Conservation (phyloP, 108 stramenopile genomes). For the Cyclotella atomus region DNA sequence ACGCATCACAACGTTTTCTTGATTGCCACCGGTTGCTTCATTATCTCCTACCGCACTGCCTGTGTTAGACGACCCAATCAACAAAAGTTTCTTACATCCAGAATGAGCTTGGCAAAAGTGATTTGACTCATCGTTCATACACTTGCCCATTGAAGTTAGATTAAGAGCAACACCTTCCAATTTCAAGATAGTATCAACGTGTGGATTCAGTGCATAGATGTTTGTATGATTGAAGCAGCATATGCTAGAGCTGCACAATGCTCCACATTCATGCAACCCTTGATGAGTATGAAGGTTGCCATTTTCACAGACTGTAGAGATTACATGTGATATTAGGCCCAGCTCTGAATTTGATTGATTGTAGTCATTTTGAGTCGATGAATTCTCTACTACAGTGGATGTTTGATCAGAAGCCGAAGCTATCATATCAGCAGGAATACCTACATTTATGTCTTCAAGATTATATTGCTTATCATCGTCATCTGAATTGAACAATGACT, state of each 20-base stretch:
- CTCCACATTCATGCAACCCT: constrained; percentile 18
- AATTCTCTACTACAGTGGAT: background rate
- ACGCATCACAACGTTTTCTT: too few species aligned
- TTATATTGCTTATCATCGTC: too few species aligned
- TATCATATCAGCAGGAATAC: background rate
- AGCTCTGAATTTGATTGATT: constrained; percentile 13
- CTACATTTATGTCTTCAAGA: background rate
- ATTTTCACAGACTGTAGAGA: constrained; percentile 26
- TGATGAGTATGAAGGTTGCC: constrained; percentile 18
- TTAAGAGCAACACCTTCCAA: constrained; percentile 23
- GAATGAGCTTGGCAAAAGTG: constrained; percentile 27
- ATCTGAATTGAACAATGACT: background rate
- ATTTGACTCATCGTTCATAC: constrained; percentile 11
- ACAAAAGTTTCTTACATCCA: constrained; percentile 28
- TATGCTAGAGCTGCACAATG: constrained; percentile 18
- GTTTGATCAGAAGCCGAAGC: background rate
- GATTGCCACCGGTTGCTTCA: too few species aligned
- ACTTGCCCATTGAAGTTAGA: constrained; percentile 22
- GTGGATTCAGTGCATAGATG: constrained; percentile 22
- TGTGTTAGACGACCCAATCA: constrained; percentile 15
- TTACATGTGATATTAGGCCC: constrained; percentile 13
- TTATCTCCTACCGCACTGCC: too few species aligned
- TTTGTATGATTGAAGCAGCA: constrained; percentile 30
- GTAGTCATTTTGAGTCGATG: too few species aligned
- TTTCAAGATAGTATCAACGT: constrained; percentile 27